Percentiles rank a stretch among this genome's conserved stretches.
Conservation (phyloP, 73 alveolate genomes). For the Stentor roeselii region DNA sequence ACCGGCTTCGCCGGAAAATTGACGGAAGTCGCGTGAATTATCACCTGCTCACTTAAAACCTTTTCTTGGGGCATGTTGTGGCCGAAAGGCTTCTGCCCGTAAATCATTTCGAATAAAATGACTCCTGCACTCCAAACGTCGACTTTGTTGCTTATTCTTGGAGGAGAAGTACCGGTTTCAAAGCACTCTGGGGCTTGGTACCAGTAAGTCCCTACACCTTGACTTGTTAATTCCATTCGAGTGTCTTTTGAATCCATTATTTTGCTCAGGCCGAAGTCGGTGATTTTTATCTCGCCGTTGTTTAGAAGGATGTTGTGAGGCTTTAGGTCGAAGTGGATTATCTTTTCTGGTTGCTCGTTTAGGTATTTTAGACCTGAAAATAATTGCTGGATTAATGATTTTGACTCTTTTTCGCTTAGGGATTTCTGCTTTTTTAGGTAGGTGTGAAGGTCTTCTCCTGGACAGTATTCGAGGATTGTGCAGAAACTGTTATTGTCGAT, state of each 20-base stretch:
- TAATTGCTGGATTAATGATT: slow-evolving; percentile 86
- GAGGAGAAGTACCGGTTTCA: slow-evolving; percentile 67
- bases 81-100: slow-evolving; percentile 96
- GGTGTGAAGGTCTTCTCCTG: slow-evolving; percentile 94
- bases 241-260: slow-evolving; percentile 78
- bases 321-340: slow-evolving; percentile 97
- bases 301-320: slow-evolving; percentile 95
- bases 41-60: slow-evolving; percentile 79
- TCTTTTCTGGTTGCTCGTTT: slow-evolving; percentile 66
- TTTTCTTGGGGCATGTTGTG: slow-evolving; percentile 90
- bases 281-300: slow-evolving; percentile 94
- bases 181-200: slow-evolving; percentile 99
- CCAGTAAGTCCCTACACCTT: slow-evolving; percentile 99
- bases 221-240: slow-evolving; percentile 89
- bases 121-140: slow-evolving; percentile 98
- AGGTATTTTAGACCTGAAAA: slow-evolving; percentile 92
- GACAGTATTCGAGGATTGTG: slow-evolving; percentile 92
- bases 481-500: slow-evolving; percentile 94
- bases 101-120: slow-evolving; percentile 91
- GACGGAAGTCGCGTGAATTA: slow-evolving; percentile 85
- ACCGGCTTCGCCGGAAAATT: slow-evolving; percentile 87
- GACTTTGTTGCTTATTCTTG: slow-evolving; percentile 84
- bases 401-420: slow-evolving; percentile 95
- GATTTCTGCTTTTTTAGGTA: slow-evolving; percentile 77
- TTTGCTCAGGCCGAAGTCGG: slow-evolving; percentile 99